Evolutionary conservation across 2,329 filamentous ascomycete species (phyloP).

Genomic region (Ciborinia camelliae): DNA sequence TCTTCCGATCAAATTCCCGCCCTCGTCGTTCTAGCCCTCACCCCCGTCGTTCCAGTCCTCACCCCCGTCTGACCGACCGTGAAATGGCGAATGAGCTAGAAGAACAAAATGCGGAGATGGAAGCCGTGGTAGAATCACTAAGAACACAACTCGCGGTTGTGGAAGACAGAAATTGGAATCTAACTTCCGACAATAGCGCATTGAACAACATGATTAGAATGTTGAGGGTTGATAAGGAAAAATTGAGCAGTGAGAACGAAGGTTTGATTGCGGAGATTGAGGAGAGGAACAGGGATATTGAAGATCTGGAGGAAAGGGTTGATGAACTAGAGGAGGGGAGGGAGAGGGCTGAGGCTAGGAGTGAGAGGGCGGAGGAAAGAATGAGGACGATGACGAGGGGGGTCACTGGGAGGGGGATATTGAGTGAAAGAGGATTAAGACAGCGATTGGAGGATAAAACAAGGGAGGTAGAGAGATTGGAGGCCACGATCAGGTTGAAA

Average conservation of each 20-base stretch:
- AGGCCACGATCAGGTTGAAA: not conserved
- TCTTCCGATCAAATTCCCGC: not conserved
- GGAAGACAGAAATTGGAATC: not conserved
- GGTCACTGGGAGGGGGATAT: not conserved
- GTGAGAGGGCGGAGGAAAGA: slow-evolving; percentile 2
- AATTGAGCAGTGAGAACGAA: too few species aligned
- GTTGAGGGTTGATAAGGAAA: not conserved
- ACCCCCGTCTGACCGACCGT: not conserved
- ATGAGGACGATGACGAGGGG: slow-evolving; percentile 7
- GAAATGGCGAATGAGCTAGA: slow-evolving; percentile 8
- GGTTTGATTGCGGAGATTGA: too few species aligned
- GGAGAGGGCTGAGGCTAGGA: not conserved
- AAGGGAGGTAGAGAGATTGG: not conserved
- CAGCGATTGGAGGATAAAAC: slow-evolving; percentile 5
- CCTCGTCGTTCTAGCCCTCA: not conserved
- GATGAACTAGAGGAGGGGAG: not conserved
- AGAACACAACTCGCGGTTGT: not conserved
- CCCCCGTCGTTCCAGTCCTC: not conserved
- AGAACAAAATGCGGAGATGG: not conserved
- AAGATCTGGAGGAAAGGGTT: not conserved
- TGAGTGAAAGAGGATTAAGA: not conserved
- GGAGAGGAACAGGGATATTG: not conserved
- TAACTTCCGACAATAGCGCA: not conserved
- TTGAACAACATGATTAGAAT: not conserved
- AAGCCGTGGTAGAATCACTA: not conserved